phyloP scores from a whole-genome alignment of 208 protist species.

The Crithidia brevicula region DNA sequence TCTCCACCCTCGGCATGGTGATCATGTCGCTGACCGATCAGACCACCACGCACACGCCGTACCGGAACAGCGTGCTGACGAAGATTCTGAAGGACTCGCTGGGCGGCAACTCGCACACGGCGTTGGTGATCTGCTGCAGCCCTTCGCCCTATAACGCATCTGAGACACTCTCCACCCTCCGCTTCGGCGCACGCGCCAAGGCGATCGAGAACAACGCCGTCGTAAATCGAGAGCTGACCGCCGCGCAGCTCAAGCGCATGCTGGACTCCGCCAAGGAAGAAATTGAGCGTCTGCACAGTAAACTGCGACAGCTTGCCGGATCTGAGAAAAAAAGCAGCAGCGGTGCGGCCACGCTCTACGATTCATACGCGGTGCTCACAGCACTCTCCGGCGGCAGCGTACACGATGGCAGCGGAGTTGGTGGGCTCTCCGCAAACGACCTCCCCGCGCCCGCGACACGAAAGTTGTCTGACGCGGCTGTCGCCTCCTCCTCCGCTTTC shows the following conservation, averaged over 20 bases:
- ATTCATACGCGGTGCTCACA: neutral
- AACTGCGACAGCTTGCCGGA: constrained; percentile 24
- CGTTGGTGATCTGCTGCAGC: constrained; percentile 90
- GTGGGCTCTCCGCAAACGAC: neutral
- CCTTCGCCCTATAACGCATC: constrained; percentile 72
- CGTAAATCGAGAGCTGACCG: constrained; percentile 78
- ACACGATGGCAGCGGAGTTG: neutral
- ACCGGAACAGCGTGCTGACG: constrained; percentile 90
- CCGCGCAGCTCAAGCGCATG: constrained; percentile 77
- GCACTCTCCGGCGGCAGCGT: neutral
- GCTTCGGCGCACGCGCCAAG: constrained; percentile 87
- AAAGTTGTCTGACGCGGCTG: constrained; percentile 23
- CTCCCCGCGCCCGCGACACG: constrained; percentile 7
- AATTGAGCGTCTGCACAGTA: constrained; percentile 51
- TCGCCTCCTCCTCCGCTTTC: constrained; percentile 1
- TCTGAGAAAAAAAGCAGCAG: neutral
- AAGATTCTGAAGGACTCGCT: constrained; percentile 89
- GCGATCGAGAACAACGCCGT: constrained; percentile 84
- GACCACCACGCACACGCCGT: constrained; percentile 70
- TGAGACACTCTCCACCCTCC: constrained; percentile 91
- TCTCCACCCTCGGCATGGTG: constrained; percentile 85
- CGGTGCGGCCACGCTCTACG: neutral
- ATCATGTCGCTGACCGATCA: constrained; percentile 85
- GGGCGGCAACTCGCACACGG: constrained; percentile 91
- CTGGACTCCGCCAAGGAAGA: constrained; percentile 72